Evolutionary conservation across 2,329 filamentous ascomycete genomes (phyloP).

Genomic region (Simplicillium aogashimaense): DNA sequence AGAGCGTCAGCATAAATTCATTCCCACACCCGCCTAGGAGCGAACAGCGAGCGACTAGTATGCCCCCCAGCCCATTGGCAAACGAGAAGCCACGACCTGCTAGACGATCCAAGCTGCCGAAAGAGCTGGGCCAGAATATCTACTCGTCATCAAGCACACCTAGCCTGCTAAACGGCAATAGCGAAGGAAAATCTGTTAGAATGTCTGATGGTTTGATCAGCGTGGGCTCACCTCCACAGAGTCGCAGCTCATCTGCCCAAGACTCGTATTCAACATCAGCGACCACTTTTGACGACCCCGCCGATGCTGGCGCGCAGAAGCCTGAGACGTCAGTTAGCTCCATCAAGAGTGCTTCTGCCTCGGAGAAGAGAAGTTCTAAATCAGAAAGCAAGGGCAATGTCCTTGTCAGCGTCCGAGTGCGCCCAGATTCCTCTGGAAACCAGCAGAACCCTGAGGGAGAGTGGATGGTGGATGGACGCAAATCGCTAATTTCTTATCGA

Average conservation of each 20-base stretch:
- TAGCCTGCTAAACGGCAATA: slow-evolving; percentile 70
- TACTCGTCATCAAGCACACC: slow-evolving; percentile 44
- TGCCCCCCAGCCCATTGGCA: slow-evolving; percentile 52
- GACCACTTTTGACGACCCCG: slow-evolving; percentile 76
- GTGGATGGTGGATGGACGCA: slow-evolving; percentile 84
- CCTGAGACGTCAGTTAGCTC: slow-evolving; percentile 11
- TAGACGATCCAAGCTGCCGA: slow-evolving; percentile 47
- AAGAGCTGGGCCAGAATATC: slow-evolving; percentile 39
- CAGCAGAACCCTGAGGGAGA: slow-evolving; percentile 61
- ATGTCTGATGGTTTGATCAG: slow-evolving; percentile 69
- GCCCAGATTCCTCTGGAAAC: slow-evolving; percentile 65
- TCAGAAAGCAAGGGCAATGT: slow-evolving; percentile 85
- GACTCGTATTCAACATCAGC: slow-evolving; percentile 87
- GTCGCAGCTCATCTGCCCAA: slow-evolving; percentile 83
- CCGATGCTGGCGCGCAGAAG: slow-evolving; percentile 38
- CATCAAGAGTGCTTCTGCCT: slow-evolving; percentile 17
- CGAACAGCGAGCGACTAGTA: slow-evolving; percentile 45
- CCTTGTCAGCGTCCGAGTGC: slow-evolving; percentile 85
- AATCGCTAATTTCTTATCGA: slow-evolving; percentile 70
- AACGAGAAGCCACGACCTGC: slow-evolving; percentile 35
- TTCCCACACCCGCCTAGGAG: slow-evolving; percentile 83
- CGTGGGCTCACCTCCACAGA: slow-evolving; percentile 74
- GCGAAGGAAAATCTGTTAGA: slow-evolving; percentile 66
- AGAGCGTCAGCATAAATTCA: slow-evolving; percentile 85
- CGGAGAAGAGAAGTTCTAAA: slow-evolving; percentile 42